Conservation (phyloP, 2,329 filamentous ascomycete species). For the Xylaria multiplex region DNA sequence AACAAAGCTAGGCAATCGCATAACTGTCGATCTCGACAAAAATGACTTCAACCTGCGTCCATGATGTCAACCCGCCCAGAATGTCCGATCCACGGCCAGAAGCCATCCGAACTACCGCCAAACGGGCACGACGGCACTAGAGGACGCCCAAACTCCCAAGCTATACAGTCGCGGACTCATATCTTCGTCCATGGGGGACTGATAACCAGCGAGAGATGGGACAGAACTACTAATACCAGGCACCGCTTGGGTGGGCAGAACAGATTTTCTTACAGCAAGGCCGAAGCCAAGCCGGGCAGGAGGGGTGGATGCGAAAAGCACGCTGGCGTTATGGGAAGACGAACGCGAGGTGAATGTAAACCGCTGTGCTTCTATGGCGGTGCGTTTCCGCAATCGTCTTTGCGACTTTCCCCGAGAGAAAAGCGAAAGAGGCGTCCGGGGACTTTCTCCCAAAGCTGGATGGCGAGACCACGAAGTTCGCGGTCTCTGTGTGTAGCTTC, state of each 20-base stretch:
- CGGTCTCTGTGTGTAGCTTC: conserved; percentile 94
- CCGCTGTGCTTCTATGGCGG: conserved; percentile 99
- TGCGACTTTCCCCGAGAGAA: conserved; percentile 49
- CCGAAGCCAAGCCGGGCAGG: conserved; percentile 47
- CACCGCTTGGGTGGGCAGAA: conserved; percentile 35
- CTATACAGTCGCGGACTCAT: conserved; percentile 75
- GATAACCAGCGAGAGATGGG: conserved; percentile 44
- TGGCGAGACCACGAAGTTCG: conserved; percentile 53
- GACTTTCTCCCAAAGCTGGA: conserved; percentile 99
- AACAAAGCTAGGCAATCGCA: conserved; percentile 82
- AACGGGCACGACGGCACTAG: conserved; percentile 33
- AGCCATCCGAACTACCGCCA: conserved; percentile 43
- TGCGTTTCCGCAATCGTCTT: conserved; percentile 86
- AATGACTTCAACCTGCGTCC: conserved; percentile 64
- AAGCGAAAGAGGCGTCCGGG: conserved; percentile 77
- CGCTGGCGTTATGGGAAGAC: conserved; percentile 56
- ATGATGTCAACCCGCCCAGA: conserved; percentile 55
- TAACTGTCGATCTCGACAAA: conserved; percentile 98
- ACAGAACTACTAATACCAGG: conserved; percentile 26
- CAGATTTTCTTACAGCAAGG: conserved; percentile 41
- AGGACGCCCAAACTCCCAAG: conserved; percentile 37
- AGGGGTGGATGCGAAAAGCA: conserved; percentile 52
- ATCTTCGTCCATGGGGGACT: conserved; percentile 81
- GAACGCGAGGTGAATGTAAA: conserved; percentile 71
- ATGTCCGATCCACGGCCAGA: conserved; percentile 49